Conservation (phyloP, 202 grass and related monocot genomes). For the Bolboschoenoplectus hybrid region DNA sequence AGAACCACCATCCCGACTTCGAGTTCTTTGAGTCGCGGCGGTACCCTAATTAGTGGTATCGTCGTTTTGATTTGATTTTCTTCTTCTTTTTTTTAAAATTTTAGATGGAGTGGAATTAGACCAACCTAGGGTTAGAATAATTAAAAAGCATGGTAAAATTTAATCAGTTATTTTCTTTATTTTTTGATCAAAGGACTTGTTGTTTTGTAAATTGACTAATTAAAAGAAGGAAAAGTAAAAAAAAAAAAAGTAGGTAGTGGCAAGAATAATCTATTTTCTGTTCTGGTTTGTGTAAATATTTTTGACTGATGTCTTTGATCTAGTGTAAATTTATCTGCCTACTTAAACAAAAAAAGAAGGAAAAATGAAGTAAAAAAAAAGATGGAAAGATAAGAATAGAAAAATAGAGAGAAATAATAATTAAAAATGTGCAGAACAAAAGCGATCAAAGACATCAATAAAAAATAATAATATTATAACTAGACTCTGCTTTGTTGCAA, state of each 20-base stretch:
- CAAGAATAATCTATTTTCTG: not conserved
- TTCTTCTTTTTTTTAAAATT: not conserved
- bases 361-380: too few relatives aligned
- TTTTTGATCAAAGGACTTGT: not conserved
- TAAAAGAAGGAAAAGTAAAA: not conserved
- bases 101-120: not conserved
- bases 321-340: not conserved
- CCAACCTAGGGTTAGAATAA: slow-evolving; percentile 5
- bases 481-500: too few relatives aligned
- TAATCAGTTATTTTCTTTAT: not conserved
- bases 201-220: not conserved
- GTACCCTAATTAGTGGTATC: slow-evolving; percentile 21
- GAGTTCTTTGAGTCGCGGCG: slow-evolving; percentile 72
- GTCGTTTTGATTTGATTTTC: not conserved
- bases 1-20: slow-evolving; percentile 67
- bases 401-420: too few relatives aligned
- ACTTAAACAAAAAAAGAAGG: not conserved
- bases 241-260: not conserved
- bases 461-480: too few relatives aligned
- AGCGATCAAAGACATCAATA: too few relatives aligned
- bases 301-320: not conserved
- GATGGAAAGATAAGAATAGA: too few relatives aligned
- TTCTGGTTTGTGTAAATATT: not conserved
- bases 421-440: too few relatives aligned
- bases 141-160: not conserved